phyloP scores from a whole-genome alignment of 768 basidiomycete species.

The Trametes meyenii region DNA sequence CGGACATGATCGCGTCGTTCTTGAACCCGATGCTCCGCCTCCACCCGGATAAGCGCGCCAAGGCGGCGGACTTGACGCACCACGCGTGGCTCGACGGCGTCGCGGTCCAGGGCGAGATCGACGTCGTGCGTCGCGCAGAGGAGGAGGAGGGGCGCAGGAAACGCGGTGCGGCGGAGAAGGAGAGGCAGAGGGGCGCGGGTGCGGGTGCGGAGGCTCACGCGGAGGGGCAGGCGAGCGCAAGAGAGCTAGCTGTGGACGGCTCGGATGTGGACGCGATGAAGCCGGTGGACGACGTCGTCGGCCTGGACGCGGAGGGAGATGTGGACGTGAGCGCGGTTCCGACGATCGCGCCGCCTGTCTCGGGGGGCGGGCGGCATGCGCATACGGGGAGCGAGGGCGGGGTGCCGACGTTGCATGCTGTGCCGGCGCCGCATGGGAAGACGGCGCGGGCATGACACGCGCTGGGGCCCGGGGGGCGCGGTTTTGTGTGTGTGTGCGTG shows the following conservation, averaged over 20 bases:
- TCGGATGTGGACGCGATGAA: constrained; percentile 67
- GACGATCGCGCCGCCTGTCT: constrained; percentile 27
- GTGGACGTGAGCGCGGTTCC: constrained; percentile 29
- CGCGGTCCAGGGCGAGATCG: constrained; percentile 88
- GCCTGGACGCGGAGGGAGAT: constrained; percentile 15
- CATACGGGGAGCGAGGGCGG: constrained; percentile 17
- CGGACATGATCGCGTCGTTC: constrained; percentile 80
- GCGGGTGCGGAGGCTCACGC: too few relatives aligned
- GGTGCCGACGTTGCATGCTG: constrained; percentile 28
- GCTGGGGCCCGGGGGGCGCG: not conserved
- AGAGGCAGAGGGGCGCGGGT: constrained; percentile 39
- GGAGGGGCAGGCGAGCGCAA: constrained; percentile 19
- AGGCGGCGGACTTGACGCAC: constrained; percentile 81
- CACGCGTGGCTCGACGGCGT: constrained; percentile 88
- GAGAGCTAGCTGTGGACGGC: constrained; percentile 19
- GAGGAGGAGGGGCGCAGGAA: constrained; percentile 47
- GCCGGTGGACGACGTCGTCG: constrained; percentile 63
- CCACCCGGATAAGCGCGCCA: constrained; percentile 86
- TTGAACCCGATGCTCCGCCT: constrained; percentile 88
- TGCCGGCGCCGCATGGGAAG: constrained; percentile 24
- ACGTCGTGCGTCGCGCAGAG: constrained; percentile 70
- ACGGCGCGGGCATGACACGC: constrained; percentile 12
- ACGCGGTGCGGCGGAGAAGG: constrained; percentile 39
- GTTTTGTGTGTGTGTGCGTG: not conserved
- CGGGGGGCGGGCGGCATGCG: constrained; percentile 21